Conservation (phyloP, 202 grass and related monocot species). For the Eragrostis tef region DNA sequence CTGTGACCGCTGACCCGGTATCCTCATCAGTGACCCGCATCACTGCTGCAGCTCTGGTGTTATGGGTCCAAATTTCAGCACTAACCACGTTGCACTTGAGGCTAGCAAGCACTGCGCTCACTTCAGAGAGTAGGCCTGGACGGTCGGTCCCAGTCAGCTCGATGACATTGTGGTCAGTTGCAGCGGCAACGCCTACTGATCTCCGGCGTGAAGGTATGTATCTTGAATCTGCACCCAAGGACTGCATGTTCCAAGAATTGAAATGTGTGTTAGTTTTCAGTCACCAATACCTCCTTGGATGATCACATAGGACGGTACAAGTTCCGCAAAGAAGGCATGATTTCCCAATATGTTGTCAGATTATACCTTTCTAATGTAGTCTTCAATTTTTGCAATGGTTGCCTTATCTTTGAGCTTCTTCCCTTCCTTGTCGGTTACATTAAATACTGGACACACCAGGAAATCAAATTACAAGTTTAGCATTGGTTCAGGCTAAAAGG, state of each 20-base stretch:
- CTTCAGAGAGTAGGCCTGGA: slow-evolving; percentile 81
- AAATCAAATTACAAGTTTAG: slow-evolving; percentile 39
- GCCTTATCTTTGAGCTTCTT: slow-evolving; percentile 63
- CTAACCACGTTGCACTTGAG: slow-evolving; percentile 85
- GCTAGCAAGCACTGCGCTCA: slow-evolving; percentile 66
- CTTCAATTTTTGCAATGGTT: slow-evolving; percentile 44
- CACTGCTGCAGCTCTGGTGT: slow-evolving; percentile 70
- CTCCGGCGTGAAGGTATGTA: slow-evolving; percentile 60
- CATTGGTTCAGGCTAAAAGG: background rate
- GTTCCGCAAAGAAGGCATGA: slow-evolving; percentile 3
- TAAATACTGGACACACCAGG: slow-evolving; percentile 59
- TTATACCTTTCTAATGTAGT: slow-evolving; percentile 67
- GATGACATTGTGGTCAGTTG: slow-evolving; percentile 61
- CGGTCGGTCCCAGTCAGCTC: slow-evolving; percentile 74
- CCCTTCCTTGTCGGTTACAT: slow-evolving; percentile 73
- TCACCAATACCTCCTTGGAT: background rate
- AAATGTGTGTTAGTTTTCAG: slow-evolving; percentile 8
- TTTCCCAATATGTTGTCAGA: background rate
- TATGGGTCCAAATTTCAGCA: slow-evolving; percentile 90
- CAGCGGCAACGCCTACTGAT: slow-evolving; percentile 59
- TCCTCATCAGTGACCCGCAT: slow-evolving; percentile 71
- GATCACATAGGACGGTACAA: slow-evolving; percentile 20
- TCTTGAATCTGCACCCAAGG: slow-evolving; percentile 66
- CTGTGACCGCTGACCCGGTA: slow-evolving; percentile 51
- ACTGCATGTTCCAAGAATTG: slow-evolving; percentile 44